Base-by-base conservation (phyloP, 2,329 filamentous ascomycete genomes). In the Fusarium siculi region DNA sequence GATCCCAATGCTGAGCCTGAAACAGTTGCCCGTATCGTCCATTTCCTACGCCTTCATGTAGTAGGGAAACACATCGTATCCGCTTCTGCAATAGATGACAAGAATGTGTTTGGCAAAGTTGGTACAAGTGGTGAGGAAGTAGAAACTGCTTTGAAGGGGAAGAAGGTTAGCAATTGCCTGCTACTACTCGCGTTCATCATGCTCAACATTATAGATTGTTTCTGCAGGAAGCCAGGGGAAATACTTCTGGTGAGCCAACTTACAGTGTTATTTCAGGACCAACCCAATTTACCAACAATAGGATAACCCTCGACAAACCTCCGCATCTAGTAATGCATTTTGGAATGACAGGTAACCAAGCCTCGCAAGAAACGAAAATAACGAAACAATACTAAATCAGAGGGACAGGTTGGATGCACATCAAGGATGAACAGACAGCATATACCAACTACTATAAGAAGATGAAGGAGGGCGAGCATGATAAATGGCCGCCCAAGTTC, bases 301-400 rank as follows among this genome's bases (percentile, higher is more conserved):
- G 83, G 84, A 82, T 85, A 32, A 81, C 80, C 1, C 74, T 98
- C 28, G 91, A 94, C 42, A 93, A 88, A 15, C 88, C 94, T 16
- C 95, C 96, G 2, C 96, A 98, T 82, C 89, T 93, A 0, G 90
- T 98, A 36, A 94, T 97, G 90, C 95, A 97, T 81, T 91, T 97
- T 76, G 94, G 94, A 46, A 92, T 91, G 89, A 90, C 89, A 46
- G 89, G 87, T 87, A 80, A 66, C 87, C 87, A 80, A 66, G 44
- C 18, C 21, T 18, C 16, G 12, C 19, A 8, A 52, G 9, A 15
- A 47, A 58, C 42, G 15, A 21, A 28, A 3, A 7, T 16, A 16
- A 12, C 18, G 11, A 25, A 23, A 15, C 7, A 23, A 21, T 36
- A 21, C 63, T 73, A 36, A 74, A 56, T 77, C 9, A 68, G 14